These are phyloP conservation scores for Yamadazyma laniorum DNA, from an alignment of 805 yeast species.

Conservation along the genomic window DNA sequence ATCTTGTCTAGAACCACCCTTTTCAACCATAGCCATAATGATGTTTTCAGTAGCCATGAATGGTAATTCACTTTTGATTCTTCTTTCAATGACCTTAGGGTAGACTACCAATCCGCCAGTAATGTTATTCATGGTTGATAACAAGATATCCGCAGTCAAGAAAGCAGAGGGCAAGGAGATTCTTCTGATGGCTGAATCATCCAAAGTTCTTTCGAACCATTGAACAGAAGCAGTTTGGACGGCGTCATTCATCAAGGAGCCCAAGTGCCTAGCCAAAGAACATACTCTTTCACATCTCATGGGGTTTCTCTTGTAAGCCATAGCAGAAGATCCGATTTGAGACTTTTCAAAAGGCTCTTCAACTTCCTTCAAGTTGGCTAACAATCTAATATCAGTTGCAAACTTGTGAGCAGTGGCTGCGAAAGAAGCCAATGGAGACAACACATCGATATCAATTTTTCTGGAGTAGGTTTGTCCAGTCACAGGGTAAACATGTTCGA, in stretches of 20 bases:
- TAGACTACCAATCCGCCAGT: conserved; percentile 95
- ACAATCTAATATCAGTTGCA: conserved; percentile 93
- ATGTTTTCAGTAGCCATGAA: conserved; percentile 99
- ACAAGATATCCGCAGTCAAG: conserved; percentile 89
- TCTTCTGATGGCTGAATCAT: conserved; percentile 97
- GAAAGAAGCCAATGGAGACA: conserved; percentile 88
- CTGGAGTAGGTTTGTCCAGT: conserved; percentile 99
- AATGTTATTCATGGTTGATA: conserved; percentile 86
- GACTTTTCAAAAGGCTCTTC: conserved; percentile 98
- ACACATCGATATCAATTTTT: conserved; percentile 92
- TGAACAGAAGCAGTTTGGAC: conserved; percentile 97
- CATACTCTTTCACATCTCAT: conserved; percentile 99
- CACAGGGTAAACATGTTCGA: conserved; percentile 92
- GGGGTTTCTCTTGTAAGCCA: conserved; percentile 99
- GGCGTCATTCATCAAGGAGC: conserved; percentile 87
- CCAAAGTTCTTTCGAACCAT: conserved; percentile 99
- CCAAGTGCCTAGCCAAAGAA: conserved; percentile 95
- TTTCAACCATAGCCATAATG: conserved; percentile 99
- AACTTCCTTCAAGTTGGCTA: conserved; percentile 94
- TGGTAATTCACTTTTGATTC: conserved; percentile 91
- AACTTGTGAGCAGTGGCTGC: conserved; percentile 97
- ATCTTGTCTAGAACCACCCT: conserved; percentile 97
- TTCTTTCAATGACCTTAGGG: conserved; percentile 97
- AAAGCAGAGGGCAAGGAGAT: conserved; percentile 95
- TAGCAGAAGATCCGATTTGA: conserved; percentile 97